Conservation (phyloP, 805 yeast genomes). For the Wickerhamiella kazuoi region DNA sequence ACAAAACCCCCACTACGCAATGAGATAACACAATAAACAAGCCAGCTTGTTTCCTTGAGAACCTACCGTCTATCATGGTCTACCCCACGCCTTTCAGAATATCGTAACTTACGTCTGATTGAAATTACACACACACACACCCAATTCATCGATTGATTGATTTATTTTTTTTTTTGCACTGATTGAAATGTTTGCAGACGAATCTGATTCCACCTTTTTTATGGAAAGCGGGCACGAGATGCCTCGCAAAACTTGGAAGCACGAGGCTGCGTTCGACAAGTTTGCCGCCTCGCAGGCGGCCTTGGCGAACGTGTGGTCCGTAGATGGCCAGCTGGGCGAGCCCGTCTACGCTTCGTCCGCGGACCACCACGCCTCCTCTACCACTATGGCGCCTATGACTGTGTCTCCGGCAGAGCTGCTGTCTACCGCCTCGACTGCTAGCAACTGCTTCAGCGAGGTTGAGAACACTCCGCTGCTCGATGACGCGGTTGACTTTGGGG, state of each 20-base stretch:
- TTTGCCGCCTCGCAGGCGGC: conserved; percentile 19
- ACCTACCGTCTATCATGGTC: background rate
- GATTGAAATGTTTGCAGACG: background rate
- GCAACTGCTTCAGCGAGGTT: conserved; percentile 7
- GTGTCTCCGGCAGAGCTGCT: conserved; percentile 13
- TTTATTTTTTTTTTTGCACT: background rate
- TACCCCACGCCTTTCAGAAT: too few relatives aligned
- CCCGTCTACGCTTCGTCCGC: conserved; percentile 2
- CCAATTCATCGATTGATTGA: background rate
- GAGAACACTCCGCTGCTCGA: conserved; percentile 19
- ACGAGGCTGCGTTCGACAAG: conserved; percentile 20
- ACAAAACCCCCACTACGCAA: background rate
- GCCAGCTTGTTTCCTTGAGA: background rate
- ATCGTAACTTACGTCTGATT: background rate
- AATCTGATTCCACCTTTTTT: background rate
- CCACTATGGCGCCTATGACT: conserved; percentile 10
- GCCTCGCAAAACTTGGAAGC: conserved; percentile 8
- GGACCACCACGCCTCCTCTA: conserved; percentile 1
- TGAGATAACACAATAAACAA: background rate
- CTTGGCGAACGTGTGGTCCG: conserved; percentile 13
- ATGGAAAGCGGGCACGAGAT: background rate
- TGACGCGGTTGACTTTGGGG: conserved; percentile 14
- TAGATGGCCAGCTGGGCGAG: conserved; percentile 5
- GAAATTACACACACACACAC: background rate
- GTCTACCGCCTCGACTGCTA: conserved; percentile 8